Evolutionary conservation across 2,329 filamentous ascomycete genomes (phyloP), one percentile per base, ranked within the genome.

Genomic region (Hysterium pulicare): DNA sequence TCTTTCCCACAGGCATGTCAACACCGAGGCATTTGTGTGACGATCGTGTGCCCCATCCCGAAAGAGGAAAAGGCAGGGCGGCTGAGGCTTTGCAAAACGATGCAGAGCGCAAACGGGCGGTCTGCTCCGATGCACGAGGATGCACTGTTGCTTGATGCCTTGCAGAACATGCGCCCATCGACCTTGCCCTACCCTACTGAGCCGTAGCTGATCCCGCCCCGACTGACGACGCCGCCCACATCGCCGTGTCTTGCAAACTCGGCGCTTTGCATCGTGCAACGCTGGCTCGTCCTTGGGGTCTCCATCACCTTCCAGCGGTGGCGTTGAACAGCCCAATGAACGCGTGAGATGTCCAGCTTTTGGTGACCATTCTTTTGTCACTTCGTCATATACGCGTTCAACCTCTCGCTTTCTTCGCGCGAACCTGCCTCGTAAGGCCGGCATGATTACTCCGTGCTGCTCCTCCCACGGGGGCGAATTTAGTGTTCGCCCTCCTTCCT

Each of bases 241-340:
- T 37, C 24, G 11, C 11, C 13, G n/a, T 37, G n/a, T n/a, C n/a
- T n/a, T n/a, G n/a, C n/a, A n/a, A n/a, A n/a, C n/a, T n/a, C n/a
- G n/a, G 10, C 17, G 8, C 7, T 15, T 15, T 16, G 15, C 8
- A 37, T 23, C 10, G 17, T 16, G 17, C 34, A 23, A 37, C 34
- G 15, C 33, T 36, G 9, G 19, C 33, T 23, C 34, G 34, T 37
- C 34, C 11, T 10, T n/a, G n/a, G n/a, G n/a, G n/a, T n/a, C n/a
- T n/a, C n/a, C n/a, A n/a, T n/a, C n/a, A n/a, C 19, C 17, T 19
- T 22, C 17, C 19, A 16, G 34, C 20, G 16, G 32, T n/a, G 35
- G 35, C 35, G 35, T 38, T 15, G 28, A 38, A n/a, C 22, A 10
- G 35, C 20, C 35, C 35, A 23, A 38, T 38, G 8, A 38, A 24